Percentiles rank a stretch among this genome's conserved stretches.
Evolutionary conservation across 2,329 filamentous ascomycete species (phyloP).

Genomic region (Coniochaeta sp.): DNA sequence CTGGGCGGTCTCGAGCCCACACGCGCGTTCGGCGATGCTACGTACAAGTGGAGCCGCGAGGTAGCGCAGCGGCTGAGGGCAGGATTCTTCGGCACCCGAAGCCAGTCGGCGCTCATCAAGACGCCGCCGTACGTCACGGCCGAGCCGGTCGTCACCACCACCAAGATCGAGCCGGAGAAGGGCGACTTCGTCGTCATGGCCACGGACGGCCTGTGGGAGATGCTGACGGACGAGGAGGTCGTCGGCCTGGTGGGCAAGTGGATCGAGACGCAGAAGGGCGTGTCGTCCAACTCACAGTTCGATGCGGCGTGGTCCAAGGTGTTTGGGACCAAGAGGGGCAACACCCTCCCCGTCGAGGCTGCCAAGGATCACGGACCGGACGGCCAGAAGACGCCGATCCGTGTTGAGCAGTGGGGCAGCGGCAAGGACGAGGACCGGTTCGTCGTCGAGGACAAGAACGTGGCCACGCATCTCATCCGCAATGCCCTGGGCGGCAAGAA

Average conservation of each 20-base stretch:
- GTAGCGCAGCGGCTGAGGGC: constrained; percentile 75
- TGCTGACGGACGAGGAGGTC: constrained; percentile 97
- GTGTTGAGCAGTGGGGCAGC: constrained; percentile 86
- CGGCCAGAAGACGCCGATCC: constrained; percentile 81
- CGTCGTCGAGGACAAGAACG: constrained; percentile 90
- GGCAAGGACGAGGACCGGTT: constrained; percentile 72
- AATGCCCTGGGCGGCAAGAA: constrained; percentile 94
- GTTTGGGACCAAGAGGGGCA: constrained; percentile 44
- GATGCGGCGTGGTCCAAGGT: constrained; percentile 61
- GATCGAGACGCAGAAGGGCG: constrained; percentile 69
- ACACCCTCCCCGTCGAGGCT: constrained; percentile 68
- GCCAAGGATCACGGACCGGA: constrained; percentile 38
- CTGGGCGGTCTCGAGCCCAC: constrained; percentile 88
- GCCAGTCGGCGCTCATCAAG: constrained; percentile 68
- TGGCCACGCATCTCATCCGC: constrained; percentile 87
- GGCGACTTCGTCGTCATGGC: constrained; percentile 96
- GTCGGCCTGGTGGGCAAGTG: constrained; percentile 94
- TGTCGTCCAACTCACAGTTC: constrained; percentile 55
- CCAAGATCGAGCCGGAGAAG: constrained; percentile 78
- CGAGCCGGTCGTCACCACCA: constrained; percentile 90
- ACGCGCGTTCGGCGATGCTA: constrained; percentile 90
- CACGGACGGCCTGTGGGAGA: constrained; percentile 96
- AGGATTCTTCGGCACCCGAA: constrained; percentile 84
- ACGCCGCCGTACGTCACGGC: constrained; percentile 97
- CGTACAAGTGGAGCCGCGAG: constrained; percentile 91